Conservation (phyloP, 148 eudicot genomes). For the Gaultheria prostrata region DNA sequence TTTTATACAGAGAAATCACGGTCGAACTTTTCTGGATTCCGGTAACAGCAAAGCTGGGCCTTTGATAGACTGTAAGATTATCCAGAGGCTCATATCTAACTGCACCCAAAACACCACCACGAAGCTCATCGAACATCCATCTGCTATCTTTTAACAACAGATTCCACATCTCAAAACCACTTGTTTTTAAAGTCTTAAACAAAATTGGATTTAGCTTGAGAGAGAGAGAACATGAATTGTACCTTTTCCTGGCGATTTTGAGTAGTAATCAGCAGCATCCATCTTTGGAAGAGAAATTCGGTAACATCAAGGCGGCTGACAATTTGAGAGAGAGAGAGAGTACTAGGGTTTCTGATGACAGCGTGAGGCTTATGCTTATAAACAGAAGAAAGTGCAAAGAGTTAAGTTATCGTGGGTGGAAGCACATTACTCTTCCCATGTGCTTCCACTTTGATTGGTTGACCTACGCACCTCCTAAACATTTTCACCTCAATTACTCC, state of each 20-base stretch:
- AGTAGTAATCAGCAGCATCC: neutral
- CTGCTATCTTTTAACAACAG: neutral
- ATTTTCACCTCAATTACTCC: too few relatives aligned
- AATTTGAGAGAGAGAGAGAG: neutral
- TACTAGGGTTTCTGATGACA: neutral
- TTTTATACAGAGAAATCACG: neutral
- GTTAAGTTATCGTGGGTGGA: too few relatives aligned
- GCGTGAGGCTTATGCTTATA: neutral
- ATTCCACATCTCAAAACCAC: neutral
- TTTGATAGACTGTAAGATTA: neutral
- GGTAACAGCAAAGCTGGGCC: too few relatives aligned
- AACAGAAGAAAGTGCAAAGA: neutral
- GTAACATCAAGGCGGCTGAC: neutral
- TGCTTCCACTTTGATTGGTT: too few relatives aligned
- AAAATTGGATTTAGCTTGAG: neutral
- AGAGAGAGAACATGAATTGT: neutral
- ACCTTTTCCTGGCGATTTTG: neutral
- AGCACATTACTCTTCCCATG: too few relatives aligned
- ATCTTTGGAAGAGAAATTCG: neutral
- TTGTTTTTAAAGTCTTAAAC: neutral
- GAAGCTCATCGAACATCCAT: neutral
- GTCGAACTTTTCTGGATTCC: neutral
- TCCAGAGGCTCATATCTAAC: neutral
- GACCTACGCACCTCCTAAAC: too few relatives aligned
- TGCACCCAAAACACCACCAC: neutral